Evolutionary conservation across 2,329 filamentous ascomycete genomes (phyloP), one percentile per base, ranked within the genome.

Genomic region (Didymella pomorum): DNA sequence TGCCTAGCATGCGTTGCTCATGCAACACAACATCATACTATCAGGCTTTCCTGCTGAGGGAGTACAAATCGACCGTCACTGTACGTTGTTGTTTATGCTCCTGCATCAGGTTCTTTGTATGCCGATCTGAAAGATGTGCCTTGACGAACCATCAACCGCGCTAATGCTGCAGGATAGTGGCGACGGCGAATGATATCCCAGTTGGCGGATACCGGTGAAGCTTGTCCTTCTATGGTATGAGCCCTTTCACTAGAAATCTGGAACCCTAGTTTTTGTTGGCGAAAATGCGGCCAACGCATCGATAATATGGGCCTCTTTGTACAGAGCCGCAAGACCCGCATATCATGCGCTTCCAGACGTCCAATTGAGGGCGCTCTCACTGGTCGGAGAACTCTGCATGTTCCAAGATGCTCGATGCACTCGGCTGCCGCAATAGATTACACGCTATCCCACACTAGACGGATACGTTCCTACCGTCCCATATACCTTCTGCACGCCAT

Each of bases 281-380:
- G 86, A 87, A 84, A 84, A 89, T 84, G 83, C 82, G 88, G 92
- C 92, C 92, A 96, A 84, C 92, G 90, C 92, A 96, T 93, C 91
- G 91, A 74, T 79, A 79, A 74, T 79, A 80, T 79, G 79, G 79
- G 78, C 76, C 79, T 78, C 58, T 76, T 68, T 66, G 62, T 70
- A 72, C 74, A 78, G 77, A 79, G 76, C 77, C 76, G 76, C 77
- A 71, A 67, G 68, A 69, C 75, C 73, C 71, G 75, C 75, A 77
- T 68, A 69, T 71, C 71, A 64, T 75, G 71, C 73, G 72, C 75
- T 71, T 72, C 66, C 56, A 70, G 52, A 75, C 60, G 65, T 67
- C 70, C 74, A 76, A 73, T 75, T 74, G 69, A 69, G 64, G 62
- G 60, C 81, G 86, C 84, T 83, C 82, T 85, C 81, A 85, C 78